Conservation (phyloP, 768 basidiomycete genomes). For the Lanmaoa pseudosensibilis region DNA sequence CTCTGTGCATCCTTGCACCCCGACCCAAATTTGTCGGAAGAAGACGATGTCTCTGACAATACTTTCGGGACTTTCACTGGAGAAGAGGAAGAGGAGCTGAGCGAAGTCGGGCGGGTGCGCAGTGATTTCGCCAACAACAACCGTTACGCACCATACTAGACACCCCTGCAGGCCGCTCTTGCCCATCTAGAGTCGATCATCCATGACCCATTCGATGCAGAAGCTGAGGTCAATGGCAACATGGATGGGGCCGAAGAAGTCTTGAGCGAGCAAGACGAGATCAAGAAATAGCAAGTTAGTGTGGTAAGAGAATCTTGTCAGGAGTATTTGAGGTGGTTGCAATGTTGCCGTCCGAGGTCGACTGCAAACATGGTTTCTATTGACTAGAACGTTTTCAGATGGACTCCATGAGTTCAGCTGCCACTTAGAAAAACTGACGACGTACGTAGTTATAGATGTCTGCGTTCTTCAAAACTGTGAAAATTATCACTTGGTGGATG, state of each 20-base stretch:
- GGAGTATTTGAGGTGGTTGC: not conserved
- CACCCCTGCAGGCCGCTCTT: slow-evolving; percentile 66
- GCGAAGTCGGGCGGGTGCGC: slow-evolving; percentile 92
- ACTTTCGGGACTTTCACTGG: slow-evolving; percentile 52
- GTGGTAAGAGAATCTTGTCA: not conserved
- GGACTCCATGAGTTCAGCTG: not conserved
- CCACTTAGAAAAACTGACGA: not conserved
- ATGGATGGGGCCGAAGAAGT: slow-evolving; percentile 15
- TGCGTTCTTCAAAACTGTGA: not conserved
- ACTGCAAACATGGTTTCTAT: not conserved
- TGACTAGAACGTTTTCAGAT: not conserved
- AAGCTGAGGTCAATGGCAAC: slow-evolving; percentile 16
- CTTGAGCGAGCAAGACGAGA: slow-evolving; percentile 15
- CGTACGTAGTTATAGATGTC: not conserved
- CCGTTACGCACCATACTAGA: slow-evolving; percentile 88
- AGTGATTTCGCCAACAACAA: slow-evolving; percentile 76
- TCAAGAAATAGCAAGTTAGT: slow-evolving; percentile 4
- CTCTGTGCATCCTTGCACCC: slow-evolving; percentile 84
- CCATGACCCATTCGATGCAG: slow-evolving; percentile 43
- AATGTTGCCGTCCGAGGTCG: not conserved
- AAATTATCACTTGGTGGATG: not conserved
- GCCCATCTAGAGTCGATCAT: slow-evolving; percentile 83
- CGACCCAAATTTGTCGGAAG: slow-evolving; percentile 47
- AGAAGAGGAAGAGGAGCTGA: slow-evolving; percentile 68
- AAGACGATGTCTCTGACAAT: slow-evolving; percentile 51